Evolutionary conservation across 2,329 filamentous ascomycete species (phyloP).

Genomic region (Hypomyces perniciosus): DNA sequence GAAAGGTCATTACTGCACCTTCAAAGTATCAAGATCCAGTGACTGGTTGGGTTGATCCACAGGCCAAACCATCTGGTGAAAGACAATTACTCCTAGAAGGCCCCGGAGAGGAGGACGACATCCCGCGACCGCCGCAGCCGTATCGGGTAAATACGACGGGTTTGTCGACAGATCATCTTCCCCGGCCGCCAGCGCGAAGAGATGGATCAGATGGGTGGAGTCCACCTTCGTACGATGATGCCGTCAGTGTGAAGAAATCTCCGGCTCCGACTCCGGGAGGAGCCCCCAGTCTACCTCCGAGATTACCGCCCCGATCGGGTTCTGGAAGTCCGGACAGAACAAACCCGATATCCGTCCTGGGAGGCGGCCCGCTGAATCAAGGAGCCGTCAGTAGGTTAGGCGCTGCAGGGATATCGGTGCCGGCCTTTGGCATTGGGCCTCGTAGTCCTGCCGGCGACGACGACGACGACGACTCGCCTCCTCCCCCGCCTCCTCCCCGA

Average conservation of each 20-base stretch:
- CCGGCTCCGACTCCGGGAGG: background rate
- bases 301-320: slow-evolving; percentile 46
- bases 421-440: slow-evolving; percentile 65
- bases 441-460: slow-evolving; percentile 22
- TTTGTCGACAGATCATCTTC: slow-evolving; percentile 60
- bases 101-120: slow-evolving; percentile 22
- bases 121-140: slow-evolving; percentile 49
- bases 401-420: slow-evolving; percentile 70
- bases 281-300: slow-evolving; percentile 62
- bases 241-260: slow-evolving; percentile 20
- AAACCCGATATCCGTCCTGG: slow-evolving; percentile 23
- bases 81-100: slow-evolving; percentile 1
- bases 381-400: slow-evolving; percentile 61
- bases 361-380: slow-evolving; percentile 37
- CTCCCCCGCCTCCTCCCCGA: slow-evolving; percentile 24
- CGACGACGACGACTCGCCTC: slow-evolving; percentile 5
- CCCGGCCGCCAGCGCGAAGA: slow-evolving; percentile 59
- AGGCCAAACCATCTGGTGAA: slow-evolving; percentile 9
- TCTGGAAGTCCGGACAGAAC: slow-evolving; percentile 12
- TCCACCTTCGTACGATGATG: slow-evolving; percentile 26
- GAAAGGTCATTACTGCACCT: slow-evolving; percentile 25
- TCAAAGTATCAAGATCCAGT: slow-evolving; percentile 30
- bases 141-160: slow-evolving; percentile 68
- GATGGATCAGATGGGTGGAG: slow-evolving; percentile 32
- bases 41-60: slow-evolving; percentile 14